Percentiles rank a stretch among this genome's conserved stretches.
Evolutionary conservation across 164 flowering plant genomes (phyloP).

Genomic region (Saururus chinensis): DNA sequence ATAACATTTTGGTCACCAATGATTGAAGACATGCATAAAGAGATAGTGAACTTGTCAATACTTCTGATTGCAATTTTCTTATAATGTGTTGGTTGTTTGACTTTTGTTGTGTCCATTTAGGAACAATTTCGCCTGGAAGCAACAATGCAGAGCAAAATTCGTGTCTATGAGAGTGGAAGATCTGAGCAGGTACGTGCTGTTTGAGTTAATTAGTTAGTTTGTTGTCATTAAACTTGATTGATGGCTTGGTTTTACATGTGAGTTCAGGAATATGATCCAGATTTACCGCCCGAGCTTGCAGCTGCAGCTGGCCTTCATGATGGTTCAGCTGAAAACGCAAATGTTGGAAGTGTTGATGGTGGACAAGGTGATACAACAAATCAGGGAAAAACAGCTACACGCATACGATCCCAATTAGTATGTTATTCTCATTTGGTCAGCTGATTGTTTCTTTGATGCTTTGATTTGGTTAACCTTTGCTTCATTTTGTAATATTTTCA

Average conservation of each 20-base stretch:
- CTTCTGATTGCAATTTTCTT: background rate
- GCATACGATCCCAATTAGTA: conserved; percentile 37
- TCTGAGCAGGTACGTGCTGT: conserved; percentile 65
- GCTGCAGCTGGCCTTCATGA: conserved; percentile 81
- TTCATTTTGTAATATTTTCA: no score
- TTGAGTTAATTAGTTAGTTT: background rate
- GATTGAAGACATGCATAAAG: background rate
- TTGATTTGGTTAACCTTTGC: no score
- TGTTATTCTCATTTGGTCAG: background rate
- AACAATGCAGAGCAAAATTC: conserved; percentile 98
- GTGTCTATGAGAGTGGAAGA: conserved; percentile 92
- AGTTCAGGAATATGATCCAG: conserved; percentile 91
- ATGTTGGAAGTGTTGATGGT: conserved; percentile 36
- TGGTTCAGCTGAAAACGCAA: conserved; percentile 40
- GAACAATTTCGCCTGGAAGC: conserved; percentile 85
- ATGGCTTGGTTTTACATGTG: conserved; percentile 3
- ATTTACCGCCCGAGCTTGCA: conserved; percentile 95
- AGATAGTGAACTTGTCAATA: no score
- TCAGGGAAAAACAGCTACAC: conserved; percentile 45
- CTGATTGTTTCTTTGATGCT: background rate
- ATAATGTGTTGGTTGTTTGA: background rate
- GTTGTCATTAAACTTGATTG: background rate
- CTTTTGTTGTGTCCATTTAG: conserved; percentile 28
- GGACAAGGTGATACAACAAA: conserved; percentile 37
- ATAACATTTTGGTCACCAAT: background rate